Evolutionary conservation across 2,329 filamentous ascomycete species (phyloP), one percentile per base, ranked within the genome.

Genomic region (Cytospora leucostoma): DNA sequence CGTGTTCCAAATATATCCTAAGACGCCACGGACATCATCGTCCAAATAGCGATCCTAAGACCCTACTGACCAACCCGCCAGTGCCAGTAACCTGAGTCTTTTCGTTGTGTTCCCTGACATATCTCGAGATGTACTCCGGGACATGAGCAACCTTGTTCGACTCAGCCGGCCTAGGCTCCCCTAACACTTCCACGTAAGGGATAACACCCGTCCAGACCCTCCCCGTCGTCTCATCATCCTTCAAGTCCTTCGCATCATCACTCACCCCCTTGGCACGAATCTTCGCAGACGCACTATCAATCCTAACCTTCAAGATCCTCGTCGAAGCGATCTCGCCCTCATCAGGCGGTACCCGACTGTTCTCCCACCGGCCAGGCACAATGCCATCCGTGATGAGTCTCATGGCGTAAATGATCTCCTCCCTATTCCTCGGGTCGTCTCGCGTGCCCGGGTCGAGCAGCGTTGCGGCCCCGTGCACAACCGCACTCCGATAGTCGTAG

Each of bases 401-500:
- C 86, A 96, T 89, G 8, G 91, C 92, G 77, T 85, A 95, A 6
- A 91, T 73, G 72, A 91, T 91, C 78, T 96, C 92, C 3, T 82
- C 84, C 0, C 77, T 74, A 65, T 89, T 85, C 52, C 27, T 54
- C 4, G 64, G 64, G 21, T 27, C 44, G 15, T 2, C 38, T 34
- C 15, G 54, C 21, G 61, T 65, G 19, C 64, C 64, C 10, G 64
- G 64, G 2, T 85, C 84, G 7, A 96, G 90, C 1, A 89, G 75
- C 10, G 76, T 80, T 0, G 89, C 92, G 72, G 88, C 84, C 1
- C 92, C 93, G 71, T 94, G 92, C 13, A 95, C 80, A 10, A 92
- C 79, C 12, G 90, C 90, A 47, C 88, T 92, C 66, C 91, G 90
- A 78, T 95, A 96, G 79, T 96, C 94, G 80, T 92, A 93, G 77